Base-by-base conservation (phyloP, 805 yeast genomes). In the Saturnispora besseyi region DNA sequence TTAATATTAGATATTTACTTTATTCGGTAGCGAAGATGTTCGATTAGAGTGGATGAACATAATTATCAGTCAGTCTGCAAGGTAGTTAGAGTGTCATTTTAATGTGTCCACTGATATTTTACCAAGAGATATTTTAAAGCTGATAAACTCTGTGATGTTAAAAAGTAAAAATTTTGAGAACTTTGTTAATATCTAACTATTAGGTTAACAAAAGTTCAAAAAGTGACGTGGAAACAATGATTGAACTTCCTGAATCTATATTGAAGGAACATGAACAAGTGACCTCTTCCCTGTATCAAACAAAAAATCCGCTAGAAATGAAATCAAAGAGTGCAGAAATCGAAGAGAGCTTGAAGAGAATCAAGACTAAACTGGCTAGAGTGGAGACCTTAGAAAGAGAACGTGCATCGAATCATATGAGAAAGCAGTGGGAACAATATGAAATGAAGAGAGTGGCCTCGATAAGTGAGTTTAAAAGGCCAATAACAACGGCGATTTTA, bases 211-310 rank as follows among this genome's bases (percentile, higher is more conserved):
- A 36, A 36, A 18, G 6, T 12, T 11, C 15, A 5, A 36, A 8
- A 36, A 22, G 6, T 36, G 7, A 21, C 7, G 51, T 66, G 82
- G 63, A 76, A 81, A 59, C 81, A 77, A 71, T 81, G 80, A 21
- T 41, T 13, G 28, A 48, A 9, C 33, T 46, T 12, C 41, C 45
- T 21, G 22, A 30, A 8, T 38, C 44, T 2, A 42, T 45, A 13
- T 30, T 37, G 11, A 30, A 32, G 13, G 48, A 45, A 31, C 48
- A 45, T 31, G 28, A 28, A 40, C 18, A 38, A 12, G 34, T 45
- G 21, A 45, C 48, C 6, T 38, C 34, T 21, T 40, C 32, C 10
- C 36, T 43, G 8, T 40, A 34, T 24, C 41, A 41, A 42, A 50
- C 51, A 44, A 22, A 53, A 50, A 18, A 34, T 34, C 53, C 53